Evolutionary conservation across 1,284 basidiomycete genomes (phyloP).

Genomic region (Leccinum griseonigrum): DNA sequence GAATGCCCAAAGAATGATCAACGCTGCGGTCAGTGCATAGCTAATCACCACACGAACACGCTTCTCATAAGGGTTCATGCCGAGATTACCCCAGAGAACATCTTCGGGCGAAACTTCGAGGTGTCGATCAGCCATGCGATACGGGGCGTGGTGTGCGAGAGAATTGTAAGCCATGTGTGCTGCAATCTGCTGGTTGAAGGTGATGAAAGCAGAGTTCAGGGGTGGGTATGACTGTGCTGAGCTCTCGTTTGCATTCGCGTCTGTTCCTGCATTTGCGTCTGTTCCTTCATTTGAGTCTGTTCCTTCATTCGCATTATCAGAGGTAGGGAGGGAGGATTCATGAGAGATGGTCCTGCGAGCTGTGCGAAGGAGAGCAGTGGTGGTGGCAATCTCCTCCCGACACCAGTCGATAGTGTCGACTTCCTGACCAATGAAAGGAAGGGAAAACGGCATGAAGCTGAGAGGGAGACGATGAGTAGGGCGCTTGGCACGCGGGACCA

Average conservation of each 20-base stretch:
- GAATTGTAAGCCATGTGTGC: slow-evolving; percentile 83
- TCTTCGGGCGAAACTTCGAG: slow-evolving; percentile 81
- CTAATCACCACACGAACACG: slow-evolving; percentile 59
- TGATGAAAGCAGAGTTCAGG: slow-evolving; percentile 85
- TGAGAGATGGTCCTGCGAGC: slow-evolving; percentile 40
- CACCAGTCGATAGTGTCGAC: slow-evolving; percentile 94
- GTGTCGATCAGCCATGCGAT: slow-evolving; percentile 66
- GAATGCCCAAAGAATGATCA: slow-evolving; percentile 74
- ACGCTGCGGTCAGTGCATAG: slow-evolving; percentile 58
- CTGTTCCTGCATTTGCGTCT: slow-evolving; percentile 11
- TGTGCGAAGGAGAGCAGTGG: slow-evolving; percentile 50
- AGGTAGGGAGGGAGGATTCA: slow-evolving; percentile 12
- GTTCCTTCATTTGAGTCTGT: slow-evolving; percentile 9
- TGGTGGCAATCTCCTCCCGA: slow-evolving; percentile 62
- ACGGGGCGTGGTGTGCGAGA: slow-evolving; percentile 76
- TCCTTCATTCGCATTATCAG: slow-evolving; percentile 17
- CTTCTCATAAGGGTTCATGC: slow-evolving; percentile 88
- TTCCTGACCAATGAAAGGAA: slow-evolving; percentile 75
- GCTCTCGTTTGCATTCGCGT: slow-evolving; percentile 20
- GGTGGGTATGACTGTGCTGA: slow-evolving; percentile 59
- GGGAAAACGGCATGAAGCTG: slow-evolving; percentile 53
- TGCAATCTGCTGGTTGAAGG: slow-evolving; percentile 92
- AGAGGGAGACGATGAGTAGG: slow-evolving; percentile 76
- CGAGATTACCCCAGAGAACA: slow-evolving; percentile 88
- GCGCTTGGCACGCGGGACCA: slow-evolving; percentile 68